Evolutionary conservation across 371 early-diverging fungal genomes (phyloP), one percentile per base, ranked within the genome.

Genomic region (Smittium culicis): DNA sequence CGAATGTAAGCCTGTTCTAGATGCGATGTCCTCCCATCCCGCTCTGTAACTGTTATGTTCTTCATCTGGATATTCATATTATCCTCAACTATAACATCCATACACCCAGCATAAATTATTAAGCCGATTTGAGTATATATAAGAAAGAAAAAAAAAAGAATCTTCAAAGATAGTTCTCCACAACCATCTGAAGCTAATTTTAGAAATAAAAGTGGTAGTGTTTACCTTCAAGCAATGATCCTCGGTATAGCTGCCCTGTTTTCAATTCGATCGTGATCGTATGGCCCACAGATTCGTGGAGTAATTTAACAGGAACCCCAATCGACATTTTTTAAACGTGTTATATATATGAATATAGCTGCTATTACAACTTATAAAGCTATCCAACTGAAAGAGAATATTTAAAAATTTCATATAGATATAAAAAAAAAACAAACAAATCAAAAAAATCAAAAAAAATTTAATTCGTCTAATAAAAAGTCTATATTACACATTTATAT

Each of bases 231-330:
- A 89, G 80, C 54, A 99, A 86, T 70, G 88, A 90, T 66, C 99
- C 98, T 71, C 96, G 90, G 81, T 94, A 96, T 64, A 90, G 81
- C 66, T 88, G 84, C 64, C 96, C 95, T 65, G 91, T 94, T 78
- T 91, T 92, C 58, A 96, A 84, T 79, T 97, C 97, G 65, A 97
- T 80, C 30, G 94, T 92, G 64, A 99, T 85, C 66, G 93, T 86
- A 77, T 96, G 96, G 76, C 96, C 97, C 76, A 89, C 87, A 74
- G 94, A 87, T 87, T 99, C 98, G 77, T 99, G 96, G 69, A 99
- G 85, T 67, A 98, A 85, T 85, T 96, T 93, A 71, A 94, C 87
- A 35, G 93, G 93, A 67, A 93, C 91, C 55, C 95, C 95, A 70
- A 94, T 90, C 32, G 91, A 88, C 91, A 91, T 91, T 62, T 28